Conservation (phyloP, 1,284 basidiomycete genomes). For the Ustilago xerochloae region DNA sequence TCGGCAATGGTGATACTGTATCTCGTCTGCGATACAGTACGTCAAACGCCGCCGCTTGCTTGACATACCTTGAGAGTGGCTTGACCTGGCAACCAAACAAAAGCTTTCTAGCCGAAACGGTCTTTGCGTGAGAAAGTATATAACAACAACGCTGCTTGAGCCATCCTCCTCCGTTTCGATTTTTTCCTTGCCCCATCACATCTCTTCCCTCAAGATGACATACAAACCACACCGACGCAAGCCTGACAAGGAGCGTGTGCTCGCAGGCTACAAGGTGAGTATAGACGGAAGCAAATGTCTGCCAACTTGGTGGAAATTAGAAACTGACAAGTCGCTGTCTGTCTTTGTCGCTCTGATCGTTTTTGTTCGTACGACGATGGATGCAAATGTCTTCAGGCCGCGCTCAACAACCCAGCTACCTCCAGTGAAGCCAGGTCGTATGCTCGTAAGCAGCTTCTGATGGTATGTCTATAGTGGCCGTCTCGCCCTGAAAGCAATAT, state of each 20-base stretch:
- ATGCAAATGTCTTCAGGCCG: slow-evolving; percentile 24
- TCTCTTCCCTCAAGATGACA: slow-evolving; percentile 12
- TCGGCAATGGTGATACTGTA: slow-evolving; percentile 15
- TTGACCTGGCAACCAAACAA: too few species aligned
- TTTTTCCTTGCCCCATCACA: neutral
- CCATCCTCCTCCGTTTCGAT: neutral
- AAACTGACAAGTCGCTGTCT: neutral
- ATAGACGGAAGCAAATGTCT: neutral
- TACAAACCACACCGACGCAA: slow-evolving; percentile 44
- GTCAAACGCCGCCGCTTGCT: neutral
- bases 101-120: too few species aligned
- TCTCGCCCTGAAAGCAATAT: neutral
- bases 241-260: slow-evolving; percentile 41
- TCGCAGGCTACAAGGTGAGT: slow-evolving; percentile 50
- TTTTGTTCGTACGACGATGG: neutral
- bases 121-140: slow-evolving; percentile 12
- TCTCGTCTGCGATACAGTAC: too few species aligned
- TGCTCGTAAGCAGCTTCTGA: slow-evolving; percentile 50
- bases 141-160: neutral
- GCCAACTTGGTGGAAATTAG: slow-evolving; percentile 3
- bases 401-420: slow-evolving; percentile 53
- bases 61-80: too few species aligned
- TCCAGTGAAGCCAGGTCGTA: slow-evolving; percentile 40
- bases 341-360: neutral
- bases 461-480: too few species aligned